Percentiles rank a stretch among this genome's conserved stretches.
Conservation (phyloP, 331 rosid species). For the Pyracantha coccinea region DNA sequence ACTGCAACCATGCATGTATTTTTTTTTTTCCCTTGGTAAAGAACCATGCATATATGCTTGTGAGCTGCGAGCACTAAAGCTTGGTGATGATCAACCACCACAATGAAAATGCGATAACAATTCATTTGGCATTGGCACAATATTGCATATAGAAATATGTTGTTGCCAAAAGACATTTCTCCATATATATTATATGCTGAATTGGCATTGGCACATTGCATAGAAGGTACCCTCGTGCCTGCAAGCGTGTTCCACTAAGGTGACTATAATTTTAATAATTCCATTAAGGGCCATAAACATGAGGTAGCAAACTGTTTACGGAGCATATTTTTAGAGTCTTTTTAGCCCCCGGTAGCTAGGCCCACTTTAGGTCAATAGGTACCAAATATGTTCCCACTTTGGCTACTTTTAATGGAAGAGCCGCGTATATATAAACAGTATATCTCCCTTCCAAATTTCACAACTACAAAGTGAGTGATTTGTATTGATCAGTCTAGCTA, state of each 20-base stretch:
- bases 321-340: too few relatives aligned
- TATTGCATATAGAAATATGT: too few relatives aligned
- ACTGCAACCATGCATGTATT: not conserved
- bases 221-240: too few relatives aligned
- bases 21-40: too few relatives aligned
- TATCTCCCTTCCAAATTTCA: not conserved
- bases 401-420: not conserved
- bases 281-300: not conserved
- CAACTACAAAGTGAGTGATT: not conserved
- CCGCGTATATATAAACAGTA: not conserved
- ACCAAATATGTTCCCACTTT: not conserved
- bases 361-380: not conserved
- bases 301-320: not conserved
- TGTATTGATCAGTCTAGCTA: not conserved
- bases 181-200: too few relatives aligned
- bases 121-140: too few relatives aligned
- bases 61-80: not conserved
- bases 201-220: not conserved
- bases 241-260: slow-evolving; percentile 32
- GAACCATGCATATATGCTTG: not conserved
- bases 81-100: not conserved
- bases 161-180: too few relatives aligned
- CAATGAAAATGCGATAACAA: not conserved
- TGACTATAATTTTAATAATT: slow-evolving; percentile 9
- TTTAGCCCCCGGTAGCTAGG: not conserved